Conservation (phyloP, 2,329 filamentous ascomycete species). For the Arthrinium puccinioides region DNA sequence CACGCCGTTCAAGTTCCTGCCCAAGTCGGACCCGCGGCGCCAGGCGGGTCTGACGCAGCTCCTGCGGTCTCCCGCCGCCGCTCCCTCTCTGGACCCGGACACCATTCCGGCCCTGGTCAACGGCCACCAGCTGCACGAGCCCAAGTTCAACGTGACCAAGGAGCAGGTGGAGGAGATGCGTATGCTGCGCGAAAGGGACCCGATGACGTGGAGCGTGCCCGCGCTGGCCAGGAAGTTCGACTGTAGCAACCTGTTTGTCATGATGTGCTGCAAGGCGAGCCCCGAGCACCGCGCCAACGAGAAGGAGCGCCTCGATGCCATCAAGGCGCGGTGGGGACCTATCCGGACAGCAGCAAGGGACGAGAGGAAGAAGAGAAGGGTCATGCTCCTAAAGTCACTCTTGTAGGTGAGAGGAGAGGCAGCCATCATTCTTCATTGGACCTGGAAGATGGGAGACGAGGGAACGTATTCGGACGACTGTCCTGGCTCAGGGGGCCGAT, state of each 20-base stretch:
- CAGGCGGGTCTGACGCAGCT: conserved; percentile 39
- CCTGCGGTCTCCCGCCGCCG: conserved; percentile 21
- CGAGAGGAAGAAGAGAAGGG: conserved; percentile 46
- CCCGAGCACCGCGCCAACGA: conserved; percentile 39
- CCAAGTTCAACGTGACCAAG: conserved; percentile 42
- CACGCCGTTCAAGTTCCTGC: conserved; percentile 62
- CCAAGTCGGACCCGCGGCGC: conserved; percentile 46
- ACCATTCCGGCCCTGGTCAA: conserved; percentile 21
- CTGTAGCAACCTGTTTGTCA: conserved; percentile 50
- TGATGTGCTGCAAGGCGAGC: conserved; percentile 47
- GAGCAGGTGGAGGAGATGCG: conserved; percentile 55
- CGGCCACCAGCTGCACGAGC: conserved; percentile 5
- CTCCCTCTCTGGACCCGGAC: conserved; percentile 10
- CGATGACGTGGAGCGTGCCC: conserved; percentile 45
- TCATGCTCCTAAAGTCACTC: too few relatives aligned
- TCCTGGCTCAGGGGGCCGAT: too few relatives aligned
- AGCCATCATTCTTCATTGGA: too few relatives aligned
- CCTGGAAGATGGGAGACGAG: too few relatives aligned
- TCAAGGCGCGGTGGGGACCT: conserved; percentile 51
- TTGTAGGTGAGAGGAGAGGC: too few relatives aligned
- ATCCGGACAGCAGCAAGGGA: conserved; percentile 45
- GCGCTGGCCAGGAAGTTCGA: conserved; percentile 46
- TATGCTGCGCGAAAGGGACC: conserved; percentile 43
- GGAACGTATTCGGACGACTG: too few relatives aligned
- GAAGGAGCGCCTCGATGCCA: conserved; percentile 35